Evolutionary conservation across 495 filamentous ascomycete species (phyloP).

Genomic region (Neurospora sp.): DNA sequence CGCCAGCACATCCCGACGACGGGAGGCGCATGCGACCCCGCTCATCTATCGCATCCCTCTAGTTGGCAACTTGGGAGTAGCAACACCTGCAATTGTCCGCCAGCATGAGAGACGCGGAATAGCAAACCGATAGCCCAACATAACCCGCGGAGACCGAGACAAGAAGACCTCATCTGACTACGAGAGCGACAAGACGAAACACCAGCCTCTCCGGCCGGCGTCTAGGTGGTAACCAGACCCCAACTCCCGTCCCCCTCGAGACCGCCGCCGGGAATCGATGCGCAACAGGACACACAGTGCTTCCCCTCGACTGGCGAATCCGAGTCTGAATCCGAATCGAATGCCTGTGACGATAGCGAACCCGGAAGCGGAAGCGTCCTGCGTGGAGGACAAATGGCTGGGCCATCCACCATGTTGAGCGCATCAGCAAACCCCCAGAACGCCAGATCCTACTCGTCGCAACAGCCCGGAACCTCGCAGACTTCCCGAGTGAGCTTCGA

Average conservation of each 20-base stretch:
- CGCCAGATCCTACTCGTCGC: slow-evolving; percentile 41
- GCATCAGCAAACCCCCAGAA: slow-evolving; percentile 64
- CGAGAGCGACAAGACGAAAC: neutral
- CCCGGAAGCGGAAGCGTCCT: slow-evolving; percentile 22
- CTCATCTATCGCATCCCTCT: neutral
- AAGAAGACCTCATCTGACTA: neutral
- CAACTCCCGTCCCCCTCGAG: slow-evolving; percentile 1
- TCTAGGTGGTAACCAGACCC: slow-evolving; percentile 2
- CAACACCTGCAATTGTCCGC: neutral
- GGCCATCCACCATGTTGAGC: slow-evolving; percentile 48
- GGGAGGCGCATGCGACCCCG: neutral
- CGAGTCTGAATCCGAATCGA: slow-evolving; percentile 7
- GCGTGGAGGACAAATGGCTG: slow-evolving; percentile 42
- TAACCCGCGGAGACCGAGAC: neutral
- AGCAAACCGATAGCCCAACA: neutral
- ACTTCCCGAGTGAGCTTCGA: slow-evolving; percentile 35
- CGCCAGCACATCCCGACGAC: neutral
- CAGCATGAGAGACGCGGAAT: neutral
- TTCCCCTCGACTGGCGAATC: slow-evolving; percentile 4
- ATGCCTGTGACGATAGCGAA: slow-evolving; percentile 8
- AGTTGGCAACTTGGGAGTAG: neutral
- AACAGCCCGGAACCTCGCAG: slow-evolving; percentile 30
- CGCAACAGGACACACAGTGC: neutral
- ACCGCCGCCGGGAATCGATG: slow-evolving; percentile 5
- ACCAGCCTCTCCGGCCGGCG: neutral